Base-by-base conservation (phyloP, 2,329 filamentous ascomycete genomes). In the Metarhizium anisopliae region DNA sequence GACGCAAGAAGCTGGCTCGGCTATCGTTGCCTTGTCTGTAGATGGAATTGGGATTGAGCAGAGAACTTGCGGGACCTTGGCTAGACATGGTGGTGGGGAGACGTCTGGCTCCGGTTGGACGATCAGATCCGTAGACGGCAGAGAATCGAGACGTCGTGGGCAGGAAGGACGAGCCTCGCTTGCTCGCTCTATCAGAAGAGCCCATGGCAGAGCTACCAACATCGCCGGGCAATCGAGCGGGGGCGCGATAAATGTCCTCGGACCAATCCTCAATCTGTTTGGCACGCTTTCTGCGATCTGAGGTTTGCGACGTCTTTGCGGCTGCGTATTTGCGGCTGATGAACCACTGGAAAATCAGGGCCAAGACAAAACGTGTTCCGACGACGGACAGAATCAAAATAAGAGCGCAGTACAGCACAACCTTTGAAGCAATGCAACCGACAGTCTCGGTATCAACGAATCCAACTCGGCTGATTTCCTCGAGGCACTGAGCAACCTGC, bases 211-310 rank as follows among this genome's bases (percentile, higher is more conserved):
- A 85, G 65, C 83, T 87, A 57, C 83, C 81, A 47, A 87, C 75
- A 64, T 96, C 84, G 18, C 84, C 94, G 3, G 86, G 82, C 60
- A 96, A 78, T 61, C 91, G 88, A 55, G 87, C 85, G 29, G 91
- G 90, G 3, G 93, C 89, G 47, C 91, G 88, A 71, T 99, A 97
- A 64, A 99, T 99, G 67, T 99, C 94, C 61, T 97, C 90, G 14
- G 87, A 87, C 94, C 94, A 99, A 65, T 96, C 93, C 70, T 99
- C 94, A 61, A 99, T 99, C 73, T 97, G 91, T 63, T 87, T 85
- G 63, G 92, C 87, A 57, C 94, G 85, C 73, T 92, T 87, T 69
- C 93, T 91, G 61, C 86, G 83, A 68, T 94, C 84, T 5, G 86
- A 84, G 16, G 84, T 84, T 70, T 95, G 86, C 2, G 90, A 93